Conservation (phyloP, 139 green algal species). For the Closterium sp. region DNA sequence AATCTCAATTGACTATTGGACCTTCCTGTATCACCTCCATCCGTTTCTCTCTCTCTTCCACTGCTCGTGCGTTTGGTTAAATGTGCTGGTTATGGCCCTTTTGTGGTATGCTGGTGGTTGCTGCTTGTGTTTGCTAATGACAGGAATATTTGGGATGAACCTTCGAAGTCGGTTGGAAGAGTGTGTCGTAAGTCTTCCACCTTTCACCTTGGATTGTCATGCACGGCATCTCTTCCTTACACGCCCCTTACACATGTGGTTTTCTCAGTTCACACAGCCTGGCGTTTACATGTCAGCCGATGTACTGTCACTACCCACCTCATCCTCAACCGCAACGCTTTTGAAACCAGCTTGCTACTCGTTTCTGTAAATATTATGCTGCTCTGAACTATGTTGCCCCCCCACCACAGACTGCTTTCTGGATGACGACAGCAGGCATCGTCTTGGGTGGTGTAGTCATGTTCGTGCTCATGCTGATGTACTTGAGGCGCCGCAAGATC, state of each 20-base stretch:
- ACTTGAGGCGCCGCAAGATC: slow-evolving; percentile 33
- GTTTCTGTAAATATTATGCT: no score
- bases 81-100: background rate
- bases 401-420: slow-evolving; percentile 26
- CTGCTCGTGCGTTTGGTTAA: background rate
- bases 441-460: slow-evolving; percentile 37
- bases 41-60: background rate
- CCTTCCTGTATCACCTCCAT: background rate
- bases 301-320: no score
- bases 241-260: no score
- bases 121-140: background rate
- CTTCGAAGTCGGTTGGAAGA: slow-evolving; percentile 52
- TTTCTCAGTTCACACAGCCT: no score
- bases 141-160: slow-evolving; percentile 65
- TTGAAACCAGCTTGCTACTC: no score
- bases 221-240: background rate
- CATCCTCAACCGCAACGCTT: no score
- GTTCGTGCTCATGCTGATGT: slow-evolving; percentile 31
- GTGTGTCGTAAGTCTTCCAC: slow-evolving; percentile 15
- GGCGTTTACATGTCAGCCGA: no score
- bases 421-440: slow-evolving; percentile 39
- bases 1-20: background rate
- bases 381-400: no score
- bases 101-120: background rate
- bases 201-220: background rate